phyloP scores from a whole-genome alignment of 495 filamentous ascomycete species.

The Cercophora sp. region DNA sequence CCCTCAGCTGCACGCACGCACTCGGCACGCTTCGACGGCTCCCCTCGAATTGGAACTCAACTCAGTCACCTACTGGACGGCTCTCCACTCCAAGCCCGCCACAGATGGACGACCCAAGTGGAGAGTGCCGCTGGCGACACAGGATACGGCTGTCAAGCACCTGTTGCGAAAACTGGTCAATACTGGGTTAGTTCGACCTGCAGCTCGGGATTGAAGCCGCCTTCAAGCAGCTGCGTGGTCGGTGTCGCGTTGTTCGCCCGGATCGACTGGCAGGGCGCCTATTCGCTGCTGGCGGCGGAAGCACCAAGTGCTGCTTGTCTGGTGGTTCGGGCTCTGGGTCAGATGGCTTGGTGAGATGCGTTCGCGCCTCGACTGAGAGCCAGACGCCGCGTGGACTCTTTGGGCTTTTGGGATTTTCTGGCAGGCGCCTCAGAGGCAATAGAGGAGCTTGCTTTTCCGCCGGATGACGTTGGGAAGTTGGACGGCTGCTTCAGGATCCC shows the following conservation, averaged over 20 bases:
- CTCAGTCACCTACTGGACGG: slow-evolving; percentile 3
- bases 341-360: background rate
- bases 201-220: slow-evolving; percentile 11
- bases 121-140: background rate
- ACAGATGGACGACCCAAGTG: background rate
- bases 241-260: slow-evolving; percentile 9
- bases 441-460: too few relatives aligned
- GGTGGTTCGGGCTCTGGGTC: background rate
- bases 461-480: background rate
- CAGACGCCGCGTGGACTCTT: slow-evolving; percentile 4
- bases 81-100: slow-evolving; percentile 6
- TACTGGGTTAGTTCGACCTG: slow-evolving; percentile 13
- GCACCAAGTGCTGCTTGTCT: background rate
- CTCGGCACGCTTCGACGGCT: background rate
- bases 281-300: slow-evolving; percentile 6
- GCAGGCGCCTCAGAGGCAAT: too few relatives aligned
- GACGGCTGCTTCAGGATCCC: too few relatives aligned
- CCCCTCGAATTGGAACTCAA: background rate
- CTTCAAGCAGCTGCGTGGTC: slow-evolving; percentile 1
- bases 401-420: background rate
- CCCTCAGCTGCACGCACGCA: background rate
- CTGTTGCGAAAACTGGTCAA: background rate
- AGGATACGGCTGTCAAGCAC: background rate
- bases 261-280: background rate
- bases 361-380: background rate